phyloP scores from a whole-genome alignment of 345 rosid genomes.

The Physaria fendleri region DNA sequence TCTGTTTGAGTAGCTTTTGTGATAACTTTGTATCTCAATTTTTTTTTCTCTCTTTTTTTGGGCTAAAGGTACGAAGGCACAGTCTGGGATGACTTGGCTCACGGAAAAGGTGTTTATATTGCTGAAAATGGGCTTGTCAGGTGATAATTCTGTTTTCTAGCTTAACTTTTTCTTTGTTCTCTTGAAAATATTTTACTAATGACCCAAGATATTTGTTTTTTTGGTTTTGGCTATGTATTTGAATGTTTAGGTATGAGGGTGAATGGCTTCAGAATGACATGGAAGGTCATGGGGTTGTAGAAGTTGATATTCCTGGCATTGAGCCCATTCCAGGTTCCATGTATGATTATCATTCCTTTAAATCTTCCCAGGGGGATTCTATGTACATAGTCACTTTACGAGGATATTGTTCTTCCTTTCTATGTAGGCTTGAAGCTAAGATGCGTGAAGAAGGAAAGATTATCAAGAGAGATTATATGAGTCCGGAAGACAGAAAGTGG shows the following conservation, averaged over 20 bases:
- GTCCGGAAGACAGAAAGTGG: constrained; percentile 87
- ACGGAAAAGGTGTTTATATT: constrained; percentile 88
- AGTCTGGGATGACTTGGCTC: constrained; percentile 94
- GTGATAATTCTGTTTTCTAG: constrained; percentile 25
- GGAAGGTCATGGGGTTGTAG: constrained; percentile 91
- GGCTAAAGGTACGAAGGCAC: constrained; percentile 83
- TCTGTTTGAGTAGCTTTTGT: constrained; percentile 6
- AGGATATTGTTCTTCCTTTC: neutral
- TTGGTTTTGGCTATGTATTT: constrained; percentile 1
- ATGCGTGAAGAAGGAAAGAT: constrained; percentile 91
- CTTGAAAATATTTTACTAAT: neutral
- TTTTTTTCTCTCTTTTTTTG: neutral
- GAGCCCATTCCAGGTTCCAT: constrained; percentile 92
- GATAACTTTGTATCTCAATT: constrained; percentile 4
- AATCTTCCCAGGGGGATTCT: neutral
- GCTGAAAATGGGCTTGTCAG: constrained; percentile 81
- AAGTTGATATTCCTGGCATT: constrained; percentile 84
- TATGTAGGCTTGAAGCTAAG: constrained; percentile 74
- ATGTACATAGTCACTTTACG: neutral
- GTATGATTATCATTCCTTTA: constrained; percentile 38
- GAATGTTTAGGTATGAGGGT: constrained; percentile 73
- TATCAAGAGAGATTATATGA: constrained; percentile 69
- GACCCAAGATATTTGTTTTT: neutral
- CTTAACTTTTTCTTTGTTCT: neutral
- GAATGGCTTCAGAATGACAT: constrained; percentile 85